These are phyloP conservation scores for Alternaria ethzedia DNA, from an alignment of 2,329 filamentous ascomycete genomes.

Conservation along the genomic window DNA sequence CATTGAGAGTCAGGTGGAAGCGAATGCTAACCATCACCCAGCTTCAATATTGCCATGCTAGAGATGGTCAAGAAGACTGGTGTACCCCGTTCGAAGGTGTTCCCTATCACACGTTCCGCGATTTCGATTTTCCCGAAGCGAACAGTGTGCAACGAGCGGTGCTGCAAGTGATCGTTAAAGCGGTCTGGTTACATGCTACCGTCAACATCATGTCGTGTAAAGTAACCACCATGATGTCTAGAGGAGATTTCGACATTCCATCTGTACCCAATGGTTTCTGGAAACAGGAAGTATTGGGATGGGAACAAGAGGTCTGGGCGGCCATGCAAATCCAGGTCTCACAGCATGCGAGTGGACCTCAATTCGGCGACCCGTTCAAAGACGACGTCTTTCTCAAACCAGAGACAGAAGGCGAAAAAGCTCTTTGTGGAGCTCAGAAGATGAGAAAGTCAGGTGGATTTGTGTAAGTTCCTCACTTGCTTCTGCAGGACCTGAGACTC, in stretches of 20 bases:
- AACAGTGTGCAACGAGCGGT: neutral
- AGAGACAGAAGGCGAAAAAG: constrained; percentile 15
- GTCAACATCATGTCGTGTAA: neutral
- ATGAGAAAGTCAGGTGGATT: constrained; percentile 28
- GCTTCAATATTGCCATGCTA: neutral
- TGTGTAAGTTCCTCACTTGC: constrained; percentile 14
- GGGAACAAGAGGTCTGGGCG: constrained; percentile 24
- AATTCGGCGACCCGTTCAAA: neutral
- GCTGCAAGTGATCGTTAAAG: neutral
- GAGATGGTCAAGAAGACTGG: neutral
- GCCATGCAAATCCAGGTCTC: constrained; percentile 17
- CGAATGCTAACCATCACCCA: neutral
- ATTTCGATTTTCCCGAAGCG: neutral
- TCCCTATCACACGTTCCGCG: neutral
- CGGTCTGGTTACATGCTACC: neutral
- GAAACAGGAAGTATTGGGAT: constrained; percentile 24
- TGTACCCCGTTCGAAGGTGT: neutral
- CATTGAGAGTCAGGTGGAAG: too few species aligned
- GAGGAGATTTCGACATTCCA: constrained; percentile 9
- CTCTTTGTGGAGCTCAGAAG: constrained; percentile 18
- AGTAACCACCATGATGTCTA: constrained; percentile 7
- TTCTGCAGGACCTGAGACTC: too few species aligned
- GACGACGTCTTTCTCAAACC: neutral
- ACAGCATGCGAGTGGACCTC: constrained; percentile 13
- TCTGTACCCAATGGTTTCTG: constrained; percentile 25